Base-by-base conservation (phyloP, 257 asterid genomes). In the Penstemon newberryi region DNA sequence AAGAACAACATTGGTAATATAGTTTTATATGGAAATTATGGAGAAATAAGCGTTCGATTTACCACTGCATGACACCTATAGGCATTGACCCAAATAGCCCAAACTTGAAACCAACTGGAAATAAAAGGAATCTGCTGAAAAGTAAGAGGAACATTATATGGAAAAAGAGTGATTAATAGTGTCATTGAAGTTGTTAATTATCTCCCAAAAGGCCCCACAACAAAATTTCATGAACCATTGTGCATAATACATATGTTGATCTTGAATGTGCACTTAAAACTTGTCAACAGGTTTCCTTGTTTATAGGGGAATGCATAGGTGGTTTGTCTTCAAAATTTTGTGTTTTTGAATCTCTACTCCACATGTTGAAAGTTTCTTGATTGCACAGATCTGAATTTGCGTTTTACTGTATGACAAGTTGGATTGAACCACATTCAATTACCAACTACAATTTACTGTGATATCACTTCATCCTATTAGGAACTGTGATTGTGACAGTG, bases 331-430 rank as follows among this genome's bases (percentile, higher is more conserved):
- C 18, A 36, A 13, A 4, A 13, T 25, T 63, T 60, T 13, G 39
- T 71, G 13, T 50, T 60, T 11, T 43, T 18, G 41, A 51, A 39
- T 38, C 54, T 41, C 54, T 66, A 10, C 43, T 59, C 10, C 41
- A 55, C 11, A 42, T 15, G 5, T 39, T 25, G 46, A 3, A 33
- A 54, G 50, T 68, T 68, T 53, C 56, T n/a, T 63, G 57, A 58
- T 67, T 55, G 53, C 4, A 66, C 51, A 53, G 56, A 52, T 62
- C 19, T 72, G 56, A 65, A 46, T 49, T 64, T 38, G 53, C 37
- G 33, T 56, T 51, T 55, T 49, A 60, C 19, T 33, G 52, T 49
- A 9, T 49, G 70, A 54, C 67, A 52, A 65, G 53, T 60, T 68
- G 79, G 19, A 37, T 37, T 38, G 50, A 10, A 66, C 56, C 46